These are phyloP conservation scores for Paratrimastix pyriformis DNA, from an alignment of 78 protist species.

Conservation along the genomic window DNA sequence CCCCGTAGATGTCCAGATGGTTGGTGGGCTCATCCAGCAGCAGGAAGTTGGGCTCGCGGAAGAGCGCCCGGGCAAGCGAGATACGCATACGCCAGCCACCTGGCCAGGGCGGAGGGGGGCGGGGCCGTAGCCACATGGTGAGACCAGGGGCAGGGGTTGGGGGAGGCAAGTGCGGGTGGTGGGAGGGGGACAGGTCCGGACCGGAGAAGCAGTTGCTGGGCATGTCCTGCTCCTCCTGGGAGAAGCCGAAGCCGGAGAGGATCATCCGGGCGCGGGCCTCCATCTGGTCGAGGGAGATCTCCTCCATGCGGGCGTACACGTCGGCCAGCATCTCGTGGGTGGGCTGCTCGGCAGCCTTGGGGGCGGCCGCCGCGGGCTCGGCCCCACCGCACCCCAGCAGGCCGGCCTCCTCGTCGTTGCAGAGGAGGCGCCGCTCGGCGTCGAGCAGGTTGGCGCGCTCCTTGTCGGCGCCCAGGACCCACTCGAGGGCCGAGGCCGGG, in stretches of 20 bases:
- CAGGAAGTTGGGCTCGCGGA: slow-evolving; percentile 27
- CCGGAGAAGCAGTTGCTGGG: slow-evolving; percentile 53
- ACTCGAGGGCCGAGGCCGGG: slow-evolving; percentile 34
- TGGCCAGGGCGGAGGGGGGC: too few relatives aligned
- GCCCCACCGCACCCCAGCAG: background rate
- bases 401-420: background rate
- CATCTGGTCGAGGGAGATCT: slow-evolving; percentile 45
- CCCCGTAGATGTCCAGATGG: slow-evolving; percentile 75
- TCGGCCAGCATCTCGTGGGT: slow-evolving; percentile 23
- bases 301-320: slow-evolving; percentile 57
- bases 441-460: slow-evolving; percentile 15
- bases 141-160: too few relatives aligned
- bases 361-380: background rate
- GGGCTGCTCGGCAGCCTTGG: background rate
- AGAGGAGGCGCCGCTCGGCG: slow-evolving; percentile 5
- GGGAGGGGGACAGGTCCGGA: too few relatives aligned
- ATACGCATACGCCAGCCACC: slow-evolving; percentile 84
- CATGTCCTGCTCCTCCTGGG: slow-evolving; percentile 28
- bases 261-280: slow-evolving; percentile 61
- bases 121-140: too few relatives aligned
- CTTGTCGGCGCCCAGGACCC: slow-evolving; percentile 28
- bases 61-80: slow-evolving; percentile 67
- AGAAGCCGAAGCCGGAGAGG: slow-evolving; percentile 69
- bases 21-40: slow-evolving; percentile 50
- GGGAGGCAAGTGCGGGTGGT: too few relatives aligned